Base-by-base conservation (phyloP, 345 rosid species). In the Ceriops decandra region DNA sequence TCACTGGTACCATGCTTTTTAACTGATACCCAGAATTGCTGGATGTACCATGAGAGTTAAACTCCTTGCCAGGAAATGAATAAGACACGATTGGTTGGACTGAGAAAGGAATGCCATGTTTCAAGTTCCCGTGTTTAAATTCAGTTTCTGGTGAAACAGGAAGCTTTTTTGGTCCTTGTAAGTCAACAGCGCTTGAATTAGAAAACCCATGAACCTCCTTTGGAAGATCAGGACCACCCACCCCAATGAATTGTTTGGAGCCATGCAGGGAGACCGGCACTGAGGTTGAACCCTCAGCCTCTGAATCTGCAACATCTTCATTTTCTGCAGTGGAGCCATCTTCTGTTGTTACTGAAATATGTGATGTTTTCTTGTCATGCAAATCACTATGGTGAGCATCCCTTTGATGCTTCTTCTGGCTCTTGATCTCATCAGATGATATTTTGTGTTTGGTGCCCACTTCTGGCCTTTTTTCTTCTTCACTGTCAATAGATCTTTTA, bases 231-330 rank as follows among this genome's bases (percentile, higher is more conserved):
- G 81, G 70, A 72, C 76, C 81, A 36, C 78, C 73, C 60, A 69
- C 78, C 64, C 81, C 86, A 64, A 72, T 62, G 68, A 64, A 76
- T 56, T 46, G 77, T 69, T 84, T 90, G 69, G 87, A 60, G 62
- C 81, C 81, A 77, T 84, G 80, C 74, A 79, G 81, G 54, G 81
- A 72, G 64, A 66, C 73, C 60, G 79, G 31, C 78, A 81, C 81
- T 47, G 95, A 86, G 63, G 90, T 83, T 42, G 90, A 89, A 76
- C 90, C 95, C n/a, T 87, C 97, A 31, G 84, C 91, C 81, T 88
- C 98, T 67, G 97, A 91, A 74, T 92, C 99, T 1, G 98, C 98
- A 70, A 92, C 93, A 73, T 87, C 97, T 84, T 95, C 98, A 68
- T 92, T 87, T 70, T 95, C 97, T 68, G 96, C 98, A 67, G 92